A percentile compares a stretch with the other conserved stretches of the same genome.
phyloP scores from a whole-genome alignment of 306 rosid genomes.

The Cucurbita ficifolia region DNA sequence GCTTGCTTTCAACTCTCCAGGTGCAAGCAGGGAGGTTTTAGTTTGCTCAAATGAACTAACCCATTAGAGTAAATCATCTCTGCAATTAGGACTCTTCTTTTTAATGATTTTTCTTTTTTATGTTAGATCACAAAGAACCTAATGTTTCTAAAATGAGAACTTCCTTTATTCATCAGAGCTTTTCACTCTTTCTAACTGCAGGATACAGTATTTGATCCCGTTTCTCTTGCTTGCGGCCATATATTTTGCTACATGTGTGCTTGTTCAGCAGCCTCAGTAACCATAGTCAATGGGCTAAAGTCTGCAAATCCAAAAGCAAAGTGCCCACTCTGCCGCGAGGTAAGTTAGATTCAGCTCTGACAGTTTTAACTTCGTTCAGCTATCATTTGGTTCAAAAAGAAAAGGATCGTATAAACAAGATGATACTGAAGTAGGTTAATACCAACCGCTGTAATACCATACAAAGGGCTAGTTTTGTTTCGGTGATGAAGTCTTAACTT shows the following conservation, averaged over 20 bases:
- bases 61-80: neutral
- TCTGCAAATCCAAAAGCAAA: slow-evolving; percentile 35
- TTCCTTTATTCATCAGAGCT: neutral
- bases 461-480: neutral
- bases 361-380: neutral
- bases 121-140: neutral
- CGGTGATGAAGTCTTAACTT: neutral
- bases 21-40: neutral
- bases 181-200: slow-evolving; percentile 9
- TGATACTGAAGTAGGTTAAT: neutral
- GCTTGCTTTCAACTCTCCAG: neutral
- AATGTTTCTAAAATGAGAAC: neutral
- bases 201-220: slow-evolving; percentile 95
- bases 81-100: neutral
- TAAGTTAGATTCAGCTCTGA: neutral
- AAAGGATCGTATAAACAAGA: neutral
- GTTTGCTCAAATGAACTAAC: neutral
- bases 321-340: slow-evolving; percentile 62
- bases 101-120: neutral
- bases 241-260: slow-evolving; percentile 84
- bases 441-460: neutral
- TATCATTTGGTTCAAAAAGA: neutral
- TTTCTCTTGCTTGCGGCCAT: slow-evolving; percentile 83
- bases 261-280: slow-evolving; percentile 80
- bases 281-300: slow-evolving; percentile 59